Evolutionary conservation across 768 basidiomycete species (phyloP).

Genomic region (Agaricus subrufescens): DNA sequence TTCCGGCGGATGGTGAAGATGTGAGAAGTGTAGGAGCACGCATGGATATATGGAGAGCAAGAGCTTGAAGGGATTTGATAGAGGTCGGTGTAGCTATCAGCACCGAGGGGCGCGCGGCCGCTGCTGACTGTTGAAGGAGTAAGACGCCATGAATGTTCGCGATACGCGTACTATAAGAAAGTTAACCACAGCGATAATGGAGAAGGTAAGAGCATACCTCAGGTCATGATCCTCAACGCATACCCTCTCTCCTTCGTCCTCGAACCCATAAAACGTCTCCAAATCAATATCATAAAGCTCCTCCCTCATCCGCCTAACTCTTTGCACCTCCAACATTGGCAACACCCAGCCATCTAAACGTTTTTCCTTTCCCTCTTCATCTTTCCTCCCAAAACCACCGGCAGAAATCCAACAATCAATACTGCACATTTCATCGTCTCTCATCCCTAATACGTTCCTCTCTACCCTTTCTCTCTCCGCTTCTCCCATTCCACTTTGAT

Average conservation of each 20-base stretch:
- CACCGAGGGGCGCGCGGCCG: conserved; percentile 21
- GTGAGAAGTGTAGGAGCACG: conserved; percentile 79
- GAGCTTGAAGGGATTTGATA: conserved; percentile 47
- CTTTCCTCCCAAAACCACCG: conserved; percentile 35
- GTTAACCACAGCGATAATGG: conserved; percentile 8
- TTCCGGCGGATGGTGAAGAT: conserved; percentile 85
- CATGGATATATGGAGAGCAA: conserved; percentile 62
- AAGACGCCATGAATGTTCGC: conserved; percentile 64
- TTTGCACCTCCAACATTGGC: conserved; percentile 61
- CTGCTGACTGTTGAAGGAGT: conserved; percentile 44
- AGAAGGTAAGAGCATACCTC: conserved; percentile 36
- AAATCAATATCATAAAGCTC: conserved; percentile 30
- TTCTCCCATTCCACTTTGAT: conserved; percentile 77
- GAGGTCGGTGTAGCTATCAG: conserved; percentile 67
- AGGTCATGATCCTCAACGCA: conserved; percentile 43
- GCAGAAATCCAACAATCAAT: conserved; percentile 47
- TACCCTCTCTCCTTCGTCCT: conserved; percentile 26
- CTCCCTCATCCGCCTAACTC: conserved; percentile 50
- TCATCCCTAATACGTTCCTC: conserved; percentile 46
- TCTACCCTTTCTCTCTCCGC: conserved; percentile 67
- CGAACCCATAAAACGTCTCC: conserved; percentile 42
- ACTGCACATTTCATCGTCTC: conserved; percentile 33
- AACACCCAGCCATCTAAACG: conserved; percentile 79
- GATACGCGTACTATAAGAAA: conserved; percentile 43
- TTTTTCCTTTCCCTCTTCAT: conserved; percentile 39